Base-by-base conservation (phyloP, 345 rosid genomes). In the Hypericum perforatum region DNA sequence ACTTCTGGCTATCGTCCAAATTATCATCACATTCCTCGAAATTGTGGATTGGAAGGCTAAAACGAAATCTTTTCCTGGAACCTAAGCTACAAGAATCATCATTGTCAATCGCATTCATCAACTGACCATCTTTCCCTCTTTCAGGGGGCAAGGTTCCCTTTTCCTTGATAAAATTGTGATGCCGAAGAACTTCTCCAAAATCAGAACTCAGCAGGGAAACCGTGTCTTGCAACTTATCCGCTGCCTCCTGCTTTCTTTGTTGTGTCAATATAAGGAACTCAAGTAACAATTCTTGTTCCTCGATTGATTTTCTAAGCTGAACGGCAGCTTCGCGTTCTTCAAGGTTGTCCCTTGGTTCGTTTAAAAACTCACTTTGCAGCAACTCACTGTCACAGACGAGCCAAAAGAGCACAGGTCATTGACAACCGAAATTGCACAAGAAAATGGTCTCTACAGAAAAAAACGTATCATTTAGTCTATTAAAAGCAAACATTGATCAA, bases 271-370 rank as follows among this genome's bases (percentile, higher is more conserved):
- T 54, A 59, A 92, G 91, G 78, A 88, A 92, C 52, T 88, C 98
- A n/a, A 92, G 77, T 66, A 88, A 66, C 59, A 79, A 70, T 69
- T 88, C 98, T 16, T 88, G 78, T 68, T 92, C 95, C 53, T 85
- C 95, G 52, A 85, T 82, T 71, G 46, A 78, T 66, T 85, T 90
- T 66, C 77, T 67, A 11, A 92, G 82, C 67, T 83, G 70, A 59
- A 82, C 65, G 14, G 95, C 94, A 3, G 90, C 91, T 81, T 92
- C 94, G 48, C 84, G 94, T 56, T 80, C 96, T 75, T 80, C 90
- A 63, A 92, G 54, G 61, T 66, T 58, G 36, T 81, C 84, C 57
- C 86, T 83, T 46, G 83, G 80, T 69, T 88, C 95, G 9, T 74
- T 83, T 10, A 92, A 84, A 63, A 92, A 92, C 68, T 83, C 90